Conservation (phyloP, 805 yeast genomes). For the Saturnispora besseyi region DNA sequence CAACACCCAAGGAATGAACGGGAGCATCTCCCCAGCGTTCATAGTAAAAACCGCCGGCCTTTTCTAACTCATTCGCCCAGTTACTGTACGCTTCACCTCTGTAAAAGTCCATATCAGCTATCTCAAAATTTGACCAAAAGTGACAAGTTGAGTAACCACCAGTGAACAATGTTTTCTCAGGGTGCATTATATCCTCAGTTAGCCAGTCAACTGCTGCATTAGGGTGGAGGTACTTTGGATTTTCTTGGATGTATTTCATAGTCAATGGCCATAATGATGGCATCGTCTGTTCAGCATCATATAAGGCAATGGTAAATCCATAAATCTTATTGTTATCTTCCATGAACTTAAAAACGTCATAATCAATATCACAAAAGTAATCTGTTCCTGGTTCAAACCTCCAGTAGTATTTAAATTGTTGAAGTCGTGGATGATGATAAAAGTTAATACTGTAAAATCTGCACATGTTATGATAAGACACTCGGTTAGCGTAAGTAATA, state of each 20-base stretch:
- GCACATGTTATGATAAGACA: slow-evolving; percentile 78
- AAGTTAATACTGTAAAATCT: slow-evolving; percentile 63
- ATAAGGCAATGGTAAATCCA: slow-evolving; percentile 63
- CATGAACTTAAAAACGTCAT: slow-evolving; percentile 73
- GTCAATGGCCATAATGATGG: slow-evolving; percentile 64
- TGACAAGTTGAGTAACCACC: slow-evolving; percentile 56
- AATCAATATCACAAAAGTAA: slow-evolving; percentile 59
- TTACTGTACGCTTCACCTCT: slow-evolving; percentile 55
- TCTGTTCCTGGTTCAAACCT: slow-evolving; percentile 68
- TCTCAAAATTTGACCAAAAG: slow-evolving; percentile 87
- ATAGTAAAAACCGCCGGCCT: slow-evolving; percentile 73
- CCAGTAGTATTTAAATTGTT: slow-evolving; percentile 66
- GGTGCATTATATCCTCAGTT: slow-evolving; percentile 43
- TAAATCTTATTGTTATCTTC: slow-evolving; percentile 57
- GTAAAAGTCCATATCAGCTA: slow-evolving; percentile 75
- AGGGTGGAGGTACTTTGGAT: slow-evolving; percentile 49
- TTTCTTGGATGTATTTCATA: slow-evolving; percentile 42
- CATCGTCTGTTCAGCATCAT: slow-evolving; percentile 61
- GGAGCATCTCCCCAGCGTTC: slow-evolving; percentile 96
- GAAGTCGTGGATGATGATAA: slow-evolving; percentile 53
- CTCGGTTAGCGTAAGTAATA: slow-evolving; percentile 50
- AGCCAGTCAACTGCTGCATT: slow-evolving; percentile 49
- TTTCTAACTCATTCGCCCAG: slow-evolving; percentile 58
- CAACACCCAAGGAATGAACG: slow-evolving; percentile 69
- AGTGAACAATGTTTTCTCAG: slow-evolving; percentile 33